Conservation (phyloP, 257 asterid species). For the Agastache rugosa region DNA sequence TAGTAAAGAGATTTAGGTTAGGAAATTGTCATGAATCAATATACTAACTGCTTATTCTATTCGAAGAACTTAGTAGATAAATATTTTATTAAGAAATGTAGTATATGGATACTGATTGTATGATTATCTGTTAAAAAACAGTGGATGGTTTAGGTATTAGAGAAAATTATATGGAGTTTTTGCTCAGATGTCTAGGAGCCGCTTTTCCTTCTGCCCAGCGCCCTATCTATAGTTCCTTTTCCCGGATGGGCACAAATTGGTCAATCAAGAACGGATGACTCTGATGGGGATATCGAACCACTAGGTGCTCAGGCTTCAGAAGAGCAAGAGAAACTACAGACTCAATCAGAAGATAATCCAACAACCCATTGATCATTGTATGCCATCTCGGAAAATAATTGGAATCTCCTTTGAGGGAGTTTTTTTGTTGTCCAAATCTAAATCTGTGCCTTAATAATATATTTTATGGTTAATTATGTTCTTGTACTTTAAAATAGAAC, state of each 20-base stretch:
- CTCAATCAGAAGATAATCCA: no score
- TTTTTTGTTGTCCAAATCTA: not conserved
- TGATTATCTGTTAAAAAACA: not conserved
- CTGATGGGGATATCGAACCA: no score
- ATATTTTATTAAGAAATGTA: not conserved
- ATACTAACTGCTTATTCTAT: constrained; percentile 8
- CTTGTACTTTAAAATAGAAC: not conserved
- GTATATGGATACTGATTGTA: not conserved
- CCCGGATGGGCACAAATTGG: no score
- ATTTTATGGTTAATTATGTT: not conserved
- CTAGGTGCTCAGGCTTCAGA: no score
- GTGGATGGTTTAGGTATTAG: not conserved
- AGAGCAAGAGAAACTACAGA: no score
- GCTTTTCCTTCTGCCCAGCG: no score
- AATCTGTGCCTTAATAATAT: not conserved
- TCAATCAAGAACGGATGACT: no score
- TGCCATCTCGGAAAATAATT: constrained; percentile 7
- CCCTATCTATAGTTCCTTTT: no score
- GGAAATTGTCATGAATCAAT: no score
- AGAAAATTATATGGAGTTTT: not conserved
- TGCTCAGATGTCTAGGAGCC: not conserved
- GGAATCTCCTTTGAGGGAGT: not conserved
- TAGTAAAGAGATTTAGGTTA: not conserved
- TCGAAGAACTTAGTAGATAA: not conserved
- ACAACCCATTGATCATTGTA: no score